Evolutionary conservation across 2,329 filamentous ascomycete species (phyloP), one percentile per base, ranked within the genome.

Genomic region (Grosmannia huntii): DNA sequence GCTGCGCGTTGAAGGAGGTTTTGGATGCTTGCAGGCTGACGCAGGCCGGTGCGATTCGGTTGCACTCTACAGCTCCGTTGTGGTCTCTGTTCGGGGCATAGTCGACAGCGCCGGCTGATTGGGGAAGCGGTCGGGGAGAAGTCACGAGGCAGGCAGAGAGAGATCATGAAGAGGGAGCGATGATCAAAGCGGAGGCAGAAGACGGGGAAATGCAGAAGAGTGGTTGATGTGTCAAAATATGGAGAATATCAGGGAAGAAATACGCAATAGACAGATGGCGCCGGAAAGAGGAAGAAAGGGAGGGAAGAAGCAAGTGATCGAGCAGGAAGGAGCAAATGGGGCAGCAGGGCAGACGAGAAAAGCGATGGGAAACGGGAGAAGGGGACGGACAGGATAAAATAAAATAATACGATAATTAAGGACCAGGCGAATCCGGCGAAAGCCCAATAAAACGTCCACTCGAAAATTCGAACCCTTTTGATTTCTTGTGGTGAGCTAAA

Each of bases 401-500:
- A 53, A 14, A 53, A 25, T 11, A 25, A 11, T 23, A 14, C 19
- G 50, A 55, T n/a, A 55, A 11, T 19, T 16, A 48, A 48, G 33
- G 12, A 21, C 23, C 7, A 50, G 31, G 21, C 21, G 41, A 53
- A 52, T 52, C 19, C 27, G 27, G 51, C 51, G 31, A 19, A 33
- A 4, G 21, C 27, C 33, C 7, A 44, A 44, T 44, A 2, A 56
- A 53, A 27, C 31, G 27, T 6, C 16, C 25, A 23, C 27, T 55
- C 53, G 41, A 41, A 46, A 54, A 54, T 54, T 50, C 48, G 5
- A 28, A n/a, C 48, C 25, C 23, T 50, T 49, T 19, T 49, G 46
- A 25, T 27, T 49, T 49, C 21, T 49, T 23, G 21, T 23, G 62
- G 53, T 57, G 59, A 62, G 61, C 59, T 59, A 60, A 57, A 31